Evolutionary conservation across 2,329 filamentous ascomycete species (phyloP).

Genomic region (Lachnellula subtilissima): DNA sequence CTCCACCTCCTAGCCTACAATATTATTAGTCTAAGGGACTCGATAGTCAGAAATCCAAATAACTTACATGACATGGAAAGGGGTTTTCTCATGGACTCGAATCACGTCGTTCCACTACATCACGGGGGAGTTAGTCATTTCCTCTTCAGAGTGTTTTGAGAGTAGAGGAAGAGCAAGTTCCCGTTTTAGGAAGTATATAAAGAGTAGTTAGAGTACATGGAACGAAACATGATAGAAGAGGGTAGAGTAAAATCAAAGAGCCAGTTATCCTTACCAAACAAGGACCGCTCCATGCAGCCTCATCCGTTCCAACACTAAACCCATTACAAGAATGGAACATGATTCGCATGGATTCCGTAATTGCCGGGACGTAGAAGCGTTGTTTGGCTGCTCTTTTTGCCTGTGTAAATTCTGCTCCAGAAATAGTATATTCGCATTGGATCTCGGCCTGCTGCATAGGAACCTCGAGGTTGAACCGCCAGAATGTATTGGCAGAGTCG

Average conservation of each 20-base stretch:
- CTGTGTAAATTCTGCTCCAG: conserved; percentile 57
- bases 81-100: conserved; percentile 70
- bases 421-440: conserved; percentile 74
- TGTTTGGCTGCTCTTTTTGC: conserved; percentile 54
- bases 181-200: too few species aligned
- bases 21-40: conserved; percentile 3
- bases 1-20: conserved; percentile 77
- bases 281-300: conserved; percentile 82
- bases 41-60: too few species aligned
- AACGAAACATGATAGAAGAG: too few species aligned
- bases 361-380: conserved; percentile 80
- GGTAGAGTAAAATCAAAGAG: too few species aligned
- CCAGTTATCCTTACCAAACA: conserved; percentile 46
- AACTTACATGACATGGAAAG: conserved; percentile 81
- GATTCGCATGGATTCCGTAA: conserved; percentile 86
- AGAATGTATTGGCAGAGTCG: conserved; percentile 73
- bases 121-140: too few species aligned
- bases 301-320: conserved; percentile 83
- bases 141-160: too few species aligned
- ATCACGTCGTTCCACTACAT: conserved; percentile 79
- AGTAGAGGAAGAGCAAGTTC: too few species aligned
- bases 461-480: conserved; percentile 80
- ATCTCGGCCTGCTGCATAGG: conserved; percentile 67
- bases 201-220: too few species aligned
- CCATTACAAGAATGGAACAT: conserved; percentile 99